These are phyloP conservation scores for Elaeis guineensis DNA, from an alignment of 176 grass and related monocot species.

Conservation along the genomic window DNA sequence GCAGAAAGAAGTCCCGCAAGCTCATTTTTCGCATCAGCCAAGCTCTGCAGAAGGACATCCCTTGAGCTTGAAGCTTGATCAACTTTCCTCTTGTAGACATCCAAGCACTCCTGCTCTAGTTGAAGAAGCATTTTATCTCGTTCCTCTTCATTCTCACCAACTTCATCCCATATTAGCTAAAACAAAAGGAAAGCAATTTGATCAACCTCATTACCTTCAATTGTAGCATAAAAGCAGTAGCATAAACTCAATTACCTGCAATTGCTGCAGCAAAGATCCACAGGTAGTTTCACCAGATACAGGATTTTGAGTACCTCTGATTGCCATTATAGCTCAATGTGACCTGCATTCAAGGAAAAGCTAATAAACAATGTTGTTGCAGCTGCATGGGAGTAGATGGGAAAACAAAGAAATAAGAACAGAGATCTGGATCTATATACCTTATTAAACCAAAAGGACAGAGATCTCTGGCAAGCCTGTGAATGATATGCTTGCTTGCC, in stretches of 20 bases:
- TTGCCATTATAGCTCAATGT: slow-evolving; percentile 32
- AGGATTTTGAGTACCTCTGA: slow-evolving; percentile 18
- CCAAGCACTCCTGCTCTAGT: slow-evolving; percentile 91
- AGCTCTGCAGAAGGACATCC: slow-evolving; percentile 74
- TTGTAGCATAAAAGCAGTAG: too few relatives aligned
- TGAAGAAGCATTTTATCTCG: slow-evolving; percentile 88
- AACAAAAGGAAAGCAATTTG: neutral
- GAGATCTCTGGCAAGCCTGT: too few relatives aligned
- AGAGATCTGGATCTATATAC: too few relatives aligned
- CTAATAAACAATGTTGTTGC: neutral
- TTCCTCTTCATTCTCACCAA: slow-evolving; percentile 91
- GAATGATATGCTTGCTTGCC: too few relatives aligned
- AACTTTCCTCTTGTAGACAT: slow-evolving; percentile 99
- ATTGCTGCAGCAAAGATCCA: slow-evolving; percentile 80
- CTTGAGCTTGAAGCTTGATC: slow-evolving; percentile 77
- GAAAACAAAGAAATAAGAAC: neutral
- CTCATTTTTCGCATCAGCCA: slow-evolving; percentile 90
- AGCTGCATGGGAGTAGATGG: neutral
- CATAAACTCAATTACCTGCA: slow-evolving; percentile 37
- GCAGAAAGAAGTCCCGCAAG: slow-evolving; percentile 84
- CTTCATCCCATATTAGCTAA: slow-evolving; percentile 91
- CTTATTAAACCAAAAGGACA: too few relatives aligned
- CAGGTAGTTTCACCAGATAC: slow-evolving; percentile 45
- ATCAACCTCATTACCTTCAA: neutral
- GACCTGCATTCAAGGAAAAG: too few relatives aligned